A percentile compares a stretch with the other conserved stretches of the same genome.
These are phyloP conservation scores for Trametes sp. DNA, from an alignment of 1,284 basidiomycete genomes.

Conservation along the genomic window DNA sequence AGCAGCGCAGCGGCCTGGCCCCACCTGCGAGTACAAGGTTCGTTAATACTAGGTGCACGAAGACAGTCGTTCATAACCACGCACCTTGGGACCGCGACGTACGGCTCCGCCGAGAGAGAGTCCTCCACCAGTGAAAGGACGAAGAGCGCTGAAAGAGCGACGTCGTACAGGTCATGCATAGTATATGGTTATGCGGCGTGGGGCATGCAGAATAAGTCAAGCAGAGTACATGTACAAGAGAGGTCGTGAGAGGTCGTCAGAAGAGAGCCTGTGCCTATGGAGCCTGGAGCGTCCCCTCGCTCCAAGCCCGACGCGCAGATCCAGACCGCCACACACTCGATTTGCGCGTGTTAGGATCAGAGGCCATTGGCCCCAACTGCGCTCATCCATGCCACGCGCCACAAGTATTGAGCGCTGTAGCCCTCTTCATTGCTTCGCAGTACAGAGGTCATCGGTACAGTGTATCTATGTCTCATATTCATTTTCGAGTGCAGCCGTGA, in stretches of 20 bases:
- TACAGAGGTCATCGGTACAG: too few relatives aligned
- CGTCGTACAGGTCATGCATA: slow-evolving; percentile 27
- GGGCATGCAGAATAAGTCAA: slow-evolving; percentile 17
- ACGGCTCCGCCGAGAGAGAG: slow-evolving; percentile 29
- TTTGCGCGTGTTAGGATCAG: slow-evolving; percentile 39
- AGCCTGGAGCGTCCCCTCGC: slow-evolving; percentile 17
- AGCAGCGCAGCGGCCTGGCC: slow-evolving; percentile 75
- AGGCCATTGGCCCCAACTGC: slow-evolving; percentile 31
- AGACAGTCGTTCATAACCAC: slow-evolving; percentile 5
- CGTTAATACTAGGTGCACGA: background rate
- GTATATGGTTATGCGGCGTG: slow-evolving; percentile 9
- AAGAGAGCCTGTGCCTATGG: slow-evolving; percentile 9
- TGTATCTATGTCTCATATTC: background rate
- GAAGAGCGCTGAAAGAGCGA: slow-evolving; percentile 21
- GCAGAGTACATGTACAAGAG: slow-evolving; percentile 29
- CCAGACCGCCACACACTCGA: slow-evolving; percentile 23
- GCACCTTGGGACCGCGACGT: slow-evolving; percentile 39
- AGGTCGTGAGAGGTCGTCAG: slow-evolving; percentile 34
- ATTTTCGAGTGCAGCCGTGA: too few relatives aligned
- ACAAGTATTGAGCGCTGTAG: background rate
- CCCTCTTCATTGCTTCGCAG: too few relatives aligned
- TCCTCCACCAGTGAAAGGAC: slow-evolving; percentile 29
- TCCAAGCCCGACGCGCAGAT: slow-evolving; percentile 9
- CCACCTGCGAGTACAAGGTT: slow-evolving; percentile 65
- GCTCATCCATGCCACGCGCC: slow-evolving; percentile 10